Base-by-base conservation (phyloP, 2,329 filamentous ascomycete species). In the Leptographium procerum region DNA sequence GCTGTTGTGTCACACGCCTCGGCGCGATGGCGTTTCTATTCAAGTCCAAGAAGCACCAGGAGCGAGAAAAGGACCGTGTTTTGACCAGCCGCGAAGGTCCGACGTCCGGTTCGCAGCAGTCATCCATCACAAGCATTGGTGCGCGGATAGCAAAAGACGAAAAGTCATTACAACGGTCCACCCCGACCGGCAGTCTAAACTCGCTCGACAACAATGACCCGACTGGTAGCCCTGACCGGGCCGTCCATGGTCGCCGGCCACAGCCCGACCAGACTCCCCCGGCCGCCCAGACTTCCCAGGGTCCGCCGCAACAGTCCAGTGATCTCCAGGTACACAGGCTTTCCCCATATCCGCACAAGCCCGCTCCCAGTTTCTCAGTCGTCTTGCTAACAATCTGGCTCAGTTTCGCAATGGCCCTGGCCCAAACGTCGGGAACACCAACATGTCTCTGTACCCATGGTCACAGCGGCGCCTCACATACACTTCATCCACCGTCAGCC, bases 381-480 rank as follows among this genome's bases (percentile, higher is more conserved):
- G 40, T 19, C 40, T 16, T n/a, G 40, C 40, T 43, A 8, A 43
- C 57, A 56, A 59, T 55, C 19, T 8, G n/a, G 14, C 19, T 22
- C 69, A 85, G 78, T 73, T 78, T 64, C 80, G 81, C 64, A 86
- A 83, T 68, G 80, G 74, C 66, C 69, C 75, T 68, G 80, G 74
- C 65, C 69, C 75, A 63, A 69, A 69, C 22, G 60, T 69, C 40
- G 69, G 72, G 63, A 81, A 83, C 62, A 80, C 84, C 47, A 94
- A 91, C 71, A 78, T 86, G 47, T 90, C 90, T 6, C 83, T 95
- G 57, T 99, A 97, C 69, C 94, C 94, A 0, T 99, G 94, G 94
- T 96, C 92, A 63, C 89, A 95, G 69, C 85, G 90, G 61, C 85
- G 89, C 58, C 73, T 99, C 57, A 92, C 88, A 63, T 96, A 96